Base-by-base conservation (phyloP, 768 basidiomycete species). In the Pleurotus platypus region DNA sequence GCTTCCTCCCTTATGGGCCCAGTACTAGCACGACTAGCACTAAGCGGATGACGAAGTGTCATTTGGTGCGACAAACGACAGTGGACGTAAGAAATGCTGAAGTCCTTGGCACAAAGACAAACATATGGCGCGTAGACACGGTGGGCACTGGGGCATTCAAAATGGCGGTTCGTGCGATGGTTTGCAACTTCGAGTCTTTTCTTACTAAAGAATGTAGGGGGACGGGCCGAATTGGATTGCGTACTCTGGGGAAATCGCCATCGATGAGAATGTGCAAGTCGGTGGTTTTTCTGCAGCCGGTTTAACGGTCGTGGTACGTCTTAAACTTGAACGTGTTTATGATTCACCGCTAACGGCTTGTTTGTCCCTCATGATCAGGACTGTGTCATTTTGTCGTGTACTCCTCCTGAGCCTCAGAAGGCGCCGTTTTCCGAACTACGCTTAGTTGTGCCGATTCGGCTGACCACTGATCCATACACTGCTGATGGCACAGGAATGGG, bases 261-360 rank as follows among this genome's bases (percentile, higher is more conserved):
- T 87, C 24, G 70, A 72, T 47, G 68, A 75, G 3, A 64, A 70
- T 6, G 69, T 85, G 53, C 80, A 75, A 51, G 72, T 85, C 11
- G 72, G 78, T n/a, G 86, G 84, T 0, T 90, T 91, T 68, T 82
- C 69, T 63, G 84, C 85, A 3, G 79, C 81, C 18, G 88, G 86
- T 7, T 73, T 91, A 30, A 77, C 73, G 7, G 80, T 89, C 43
- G 82, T 82, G 75, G 88, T 87, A 66, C 39, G 18, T 8, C 24
- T 30, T 30, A 30, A 12, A 38, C n/a, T 24, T 27, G 37, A 18
- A 37, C 15, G 48, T 42, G 18, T 42, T 24, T 15, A n/a, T 30
- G 2, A 24, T 61, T 7, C 20, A 22, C 43, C 45, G 39, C 16
- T 16, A 55, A 15, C 4, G 8, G 49, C 8, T 50, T 53, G 48